A percentile compares a stretch with the other conserved stretches of the same genome.
Conservation (phyloP, 257 asterid species). For the Catharanthus roseus region DNA sequence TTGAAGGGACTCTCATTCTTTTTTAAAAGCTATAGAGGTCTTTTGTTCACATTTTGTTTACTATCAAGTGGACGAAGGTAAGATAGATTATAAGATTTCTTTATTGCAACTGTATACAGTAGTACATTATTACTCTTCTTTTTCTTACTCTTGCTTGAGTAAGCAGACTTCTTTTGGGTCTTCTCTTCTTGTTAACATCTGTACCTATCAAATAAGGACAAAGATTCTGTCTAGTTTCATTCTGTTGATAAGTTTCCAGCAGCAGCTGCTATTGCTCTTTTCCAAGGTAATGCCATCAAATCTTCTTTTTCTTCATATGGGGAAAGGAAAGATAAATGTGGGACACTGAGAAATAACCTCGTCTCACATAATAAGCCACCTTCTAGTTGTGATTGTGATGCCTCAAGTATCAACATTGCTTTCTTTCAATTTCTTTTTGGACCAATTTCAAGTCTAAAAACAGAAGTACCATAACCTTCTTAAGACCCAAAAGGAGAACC, state of each 20-base stretch:
- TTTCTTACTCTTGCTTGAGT: background rate
- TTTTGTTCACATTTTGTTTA: background rate
- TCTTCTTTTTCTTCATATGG: too few species aligned
- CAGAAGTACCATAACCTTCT: too few species aligned
- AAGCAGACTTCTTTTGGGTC: background rate
- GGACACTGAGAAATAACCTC: too few species aligned
- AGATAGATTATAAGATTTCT: background rate
- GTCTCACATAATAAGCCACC: too few species aligned
- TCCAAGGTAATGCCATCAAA: background rate
- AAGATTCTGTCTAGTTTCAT: background rate
- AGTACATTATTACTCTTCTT: too few species aligned
- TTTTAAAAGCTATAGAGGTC: too few species aligned
- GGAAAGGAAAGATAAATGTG: too few species aligned
- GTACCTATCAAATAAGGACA: background rate
- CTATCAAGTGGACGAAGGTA: background rate
- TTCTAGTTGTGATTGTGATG: too few species aligned
- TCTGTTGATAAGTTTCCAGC: background rate
- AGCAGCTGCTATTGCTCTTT: background rate
- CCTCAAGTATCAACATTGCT: background rate
- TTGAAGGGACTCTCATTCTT: too few species aligned
- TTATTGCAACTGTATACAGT: background rate
- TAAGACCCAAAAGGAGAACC: too few species aligned
- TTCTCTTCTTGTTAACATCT: background rate
- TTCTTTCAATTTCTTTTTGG: background rate
- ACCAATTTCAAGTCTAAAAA: too few species aligned